Conservation (phyloP, 164 flowering plant species). For the Brasenia schreberi region DNA sequence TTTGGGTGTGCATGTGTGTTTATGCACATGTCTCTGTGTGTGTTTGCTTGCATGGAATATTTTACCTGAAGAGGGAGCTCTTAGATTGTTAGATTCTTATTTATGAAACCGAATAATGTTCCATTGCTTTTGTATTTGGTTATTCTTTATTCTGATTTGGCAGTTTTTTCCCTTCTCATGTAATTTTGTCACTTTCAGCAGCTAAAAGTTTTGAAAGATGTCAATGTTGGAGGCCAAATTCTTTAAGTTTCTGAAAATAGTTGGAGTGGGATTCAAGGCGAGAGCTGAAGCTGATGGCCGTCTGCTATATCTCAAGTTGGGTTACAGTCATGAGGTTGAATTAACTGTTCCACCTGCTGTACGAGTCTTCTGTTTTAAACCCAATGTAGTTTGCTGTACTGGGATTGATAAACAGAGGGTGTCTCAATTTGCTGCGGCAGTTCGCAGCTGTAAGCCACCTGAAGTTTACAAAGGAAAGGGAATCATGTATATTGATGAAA, state of each 20-base stretch:
- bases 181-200: too few species aligned
- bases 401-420: conserved; percentile 74
- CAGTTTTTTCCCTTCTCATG: too few species aligned
- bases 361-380: conserved; percentile 80
- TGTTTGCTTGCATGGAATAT: too few species aligned
- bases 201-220: background rate
- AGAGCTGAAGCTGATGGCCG: conserved; percentile 84
- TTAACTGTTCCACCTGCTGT: conserved; percentile 87
- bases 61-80: too few species aligned
- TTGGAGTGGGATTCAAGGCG: conserved; percentile 90
- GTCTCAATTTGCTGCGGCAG: conserved; percentile 76
- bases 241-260: conserved; percentile 79
- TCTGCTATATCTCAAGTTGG: conserved; percentile 62
- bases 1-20: too few species aligned
- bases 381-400: conserved; percentile 63
- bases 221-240: conserved; percentile 55
- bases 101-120: too few species aligned
- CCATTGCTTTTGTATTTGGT: too few species aligned
- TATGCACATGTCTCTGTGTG: too few species aligned
- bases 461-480: conserved; percentile 91
- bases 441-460: conserved; percentile 84
- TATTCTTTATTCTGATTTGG: too few species aligned
- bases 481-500: conserved; percentile 75
- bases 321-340: conserved; percentile 89
- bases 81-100: too few species aligned